These are phyloP conservation scores for Ganoderma leucocontextum DNA, from an alignment of 1,284 basidiomycete species.

Conservation along the genomic window DNA sequence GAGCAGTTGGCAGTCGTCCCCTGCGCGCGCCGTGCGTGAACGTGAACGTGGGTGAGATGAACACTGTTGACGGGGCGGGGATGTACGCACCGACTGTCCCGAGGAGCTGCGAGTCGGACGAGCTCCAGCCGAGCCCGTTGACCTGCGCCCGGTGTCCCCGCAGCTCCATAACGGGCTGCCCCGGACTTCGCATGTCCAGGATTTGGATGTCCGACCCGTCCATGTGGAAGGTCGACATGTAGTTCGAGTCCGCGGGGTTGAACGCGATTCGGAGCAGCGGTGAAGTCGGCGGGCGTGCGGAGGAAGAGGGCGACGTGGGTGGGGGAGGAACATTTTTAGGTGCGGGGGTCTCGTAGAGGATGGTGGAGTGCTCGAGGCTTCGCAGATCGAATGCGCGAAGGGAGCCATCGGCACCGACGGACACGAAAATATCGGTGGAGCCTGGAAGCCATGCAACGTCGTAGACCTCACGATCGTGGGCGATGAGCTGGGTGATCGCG, in stretches of 20 bases:
- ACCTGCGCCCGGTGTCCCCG: constrained; percentile 81
- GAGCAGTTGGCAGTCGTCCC: constrained; percentile 90
- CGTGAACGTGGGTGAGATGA: background rate
- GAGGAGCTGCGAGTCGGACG: constrained; percentile 80
- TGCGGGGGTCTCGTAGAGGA: constrained; percentile 93
- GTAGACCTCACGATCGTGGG: constrained; percentile 98
- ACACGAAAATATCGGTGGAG: constrained; percentile 98
- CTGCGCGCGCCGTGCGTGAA: constrained; percentile 49
- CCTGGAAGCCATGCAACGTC: constrained; percentile 98
- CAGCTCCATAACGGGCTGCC: constrained; percentile 91
- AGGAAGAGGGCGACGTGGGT: constrained; percentile 61
- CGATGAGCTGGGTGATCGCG: constrained; percentile 97
- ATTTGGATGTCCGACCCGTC: constrained; percentile 89
- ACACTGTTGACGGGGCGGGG: background rate
- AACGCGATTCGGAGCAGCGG: constrained; percentile 87
- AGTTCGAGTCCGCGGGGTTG: constrained; percentile 88
- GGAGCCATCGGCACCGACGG: constrained; percentile 97
- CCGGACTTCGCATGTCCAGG: constrained; percentile 93
- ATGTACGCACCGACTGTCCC: constrained; percentile 80
- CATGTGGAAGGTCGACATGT: constrained; percentile 94
- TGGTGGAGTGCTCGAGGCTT: constrained; percentile 97
- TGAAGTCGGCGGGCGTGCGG: constrained; percentile 77
- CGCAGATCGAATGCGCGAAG: constrained; percentile 97
- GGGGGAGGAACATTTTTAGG: constrained; percentile 70
- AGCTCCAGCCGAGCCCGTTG: constrained; percentile 90